Base-by-base conservation (phyloP, 2,329 filamentous ascomycete species). In the Ramularia endophylla region DNA sequence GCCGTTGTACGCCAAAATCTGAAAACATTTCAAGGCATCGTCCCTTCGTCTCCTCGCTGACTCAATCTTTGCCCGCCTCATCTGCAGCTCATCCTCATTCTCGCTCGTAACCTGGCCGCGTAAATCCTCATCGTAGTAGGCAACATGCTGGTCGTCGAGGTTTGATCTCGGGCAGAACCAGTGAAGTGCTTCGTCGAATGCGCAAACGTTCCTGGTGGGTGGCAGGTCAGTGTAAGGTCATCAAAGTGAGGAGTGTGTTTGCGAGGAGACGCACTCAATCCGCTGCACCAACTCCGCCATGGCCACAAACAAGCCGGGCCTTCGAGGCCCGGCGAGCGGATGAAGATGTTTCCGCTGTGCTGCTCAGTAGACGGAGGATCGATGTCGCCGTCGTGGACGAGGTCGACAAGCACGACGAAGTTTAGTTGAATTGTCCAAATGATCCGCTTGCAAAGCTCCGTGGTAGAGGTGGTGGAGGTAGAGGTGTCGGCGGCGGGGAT, bases 1-100 rank as follows among this genome's bases (percentile, higher is more conserved):
- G 8, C 70, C 70, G 34, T 73, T 66, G 38, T 63, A 73, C 3
- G 70, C 70, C 38, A 74, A 52, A 40, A 74, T 70, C 49, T 66
- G 61, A 30, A 67, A 57, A 3, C 65, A 65, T 27, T 66, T 60
- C 20, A 74, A 50, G 2, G 67, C 61, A 20, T 65, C 48, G 50
- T 62, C 62, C 53, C 64, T 67, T 36, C 68, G 56, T 17, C 61
- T 52, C 33, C 65, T 53, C 11, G 67, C 66, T 46, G 66, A 60
- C 41, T 60, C 44, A 17, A 71, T 49, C 55, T 56, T 65, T 44
- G 27, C 49, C 27, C 44, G 55, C 47, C 51, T 50, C 16, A 15
- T 36, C 34, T 40, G 36, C 38, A 53, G 58, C 22, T 57, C 48
- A 34, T 54, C 35, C 13, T 44, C 42, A 13, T 51, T 44, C 47